Evolutionary conservation across 257 asterid species (phyloP), one percentile per base, ranked within the genome.

Genomic region (Henckelia pumila): DNA sequence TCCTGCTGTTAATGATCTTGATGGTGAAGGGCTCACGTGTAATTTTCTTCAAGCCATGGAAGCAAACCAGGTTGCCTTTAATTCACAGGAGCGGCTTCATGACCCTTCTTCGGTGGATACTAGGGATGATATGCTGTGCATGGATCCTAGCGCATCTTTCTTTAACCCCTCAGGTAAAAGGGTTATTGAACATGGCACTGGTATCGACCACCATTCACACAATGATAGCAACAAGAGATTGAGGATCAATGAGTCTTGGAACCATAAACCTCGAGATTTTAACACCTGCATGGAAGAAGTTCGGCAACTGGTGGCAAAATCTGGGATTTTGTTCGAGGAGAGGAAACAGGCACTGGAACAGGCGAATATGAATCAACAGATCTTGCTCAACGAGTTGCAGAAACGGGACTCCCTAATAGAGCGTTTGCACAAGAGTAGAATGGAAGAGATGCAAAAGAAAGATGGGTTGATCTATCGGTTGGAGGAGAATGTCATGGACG

Each of bases 21-120:
- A 75, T 67, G 90, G 75, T 26, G 83, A 89, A 22, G 95, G 82
- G 21, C 76, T 76, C 61, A 75, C 92, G 0, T 95, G 93, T 14
- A 88, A 88, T 78, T 80, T 82, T 40, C 88, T 93, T 68, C 87
- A 83, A 76, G 77, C 78, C 40, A 64, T 86, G 87, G 94, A 83
- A 56, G 67, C 62, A 30, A 76, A 63, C 74, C 85, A 81, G 24
- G 75, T 84, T 21, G 72, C 64, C 59, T 86, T 81, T 29, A 32
- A 56, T 69, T 76, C 95, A 5, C 92, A 85, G 40, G 86, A 76
- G 61, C 89, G 79, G 55, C 79, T 77, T 71, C 81, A 37, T 62
- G 75, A 63, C 71, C 78, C 83, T n/a, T 64, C 89, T 65, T 76
- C 85, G 0, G 68, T 76, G 69, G 80, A 80, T 66, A 64, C 77